phyloP scores from a whole-genome alignment of 306 rosid genomes.

The Lathyrus oleraceus region DNA sequence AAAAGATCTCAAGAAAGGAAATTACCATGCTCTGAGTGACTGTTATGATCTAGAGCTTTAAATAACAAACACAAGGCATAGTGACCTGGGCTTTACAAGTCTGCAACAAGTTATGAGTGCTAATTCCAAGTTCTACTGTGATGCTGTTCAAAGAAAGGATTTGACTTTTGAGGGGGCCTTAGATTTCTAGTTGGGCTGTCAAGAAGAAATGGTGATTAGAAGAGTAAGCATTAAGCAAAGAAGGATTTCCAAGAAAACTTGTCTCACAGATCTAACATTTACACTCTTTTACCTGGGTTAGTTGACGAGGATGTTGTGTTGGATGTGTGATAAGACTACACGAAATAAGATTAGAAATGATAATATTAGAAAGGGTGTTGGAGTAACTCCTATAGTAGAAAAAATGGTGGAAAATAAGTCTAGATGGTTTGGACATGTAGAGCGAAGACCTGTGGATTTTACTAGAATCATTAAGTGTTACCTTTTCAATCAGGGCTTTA shows the following conservation, averaged over 20 bases:
- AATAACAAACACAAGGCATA: not conserved
- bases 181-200: not conserved
- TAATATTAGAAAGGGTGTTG: too few species aligned
- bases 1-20: not conserved
- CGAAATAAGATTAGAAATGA: too few species aligned
- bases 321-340: too few species aligned
- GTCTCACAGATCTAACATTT: not conserved
- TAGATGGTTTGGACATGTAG: too few species aligned
- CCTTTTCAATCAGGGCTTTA: slow-evolving; percentile 7
- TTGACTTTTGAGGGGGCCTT: not conserved
- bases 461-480: slow-evolving; percentile 5
- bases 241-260: not conserved
- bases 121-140: not conserved
- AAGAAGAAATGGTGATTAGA: not conserved
- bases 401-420: too few species aligned
- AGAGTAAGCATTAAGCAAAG: slow-evolving; percentile 4
- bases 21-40: not conserved
- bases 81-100: not conserved
- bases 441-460: not conserved
- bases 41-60: not conserved
- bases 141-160: not conserved
- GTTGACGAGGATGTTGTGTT: not conserved
- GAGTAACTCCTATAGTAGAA: too few species aligned
- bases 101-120: not conserved
- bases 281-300: not conserved